A percentile compares a stretch with the other conserved stretches of the same genome.
phyloP scores from a whole-genome alignment of 2,329 filamentous ascomycete species.

The Phyllosticta citrichinensis region DNA sequence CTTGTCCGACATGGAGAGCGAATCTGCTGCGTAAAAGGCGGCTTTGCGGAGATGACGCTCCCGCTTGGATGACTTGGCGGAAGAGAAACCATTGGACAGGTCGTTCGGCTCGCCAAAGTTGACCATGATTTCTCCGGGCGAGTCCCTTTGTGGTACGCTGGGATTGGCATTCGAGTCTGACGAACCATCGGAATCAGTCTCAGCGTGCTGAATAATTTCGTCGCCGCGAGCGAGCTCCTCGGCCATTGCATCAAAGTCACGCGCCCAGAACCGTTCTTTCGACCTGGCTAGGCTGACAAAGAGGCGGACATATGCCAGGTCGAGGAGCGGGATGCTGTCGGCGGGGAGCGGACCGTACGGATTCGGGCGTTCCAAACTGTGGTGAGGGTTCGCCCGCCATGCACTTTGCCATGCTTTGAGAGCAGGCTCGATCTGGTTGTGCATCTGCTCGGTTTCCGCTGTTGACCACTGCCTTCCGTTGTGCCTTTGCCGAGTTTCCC shows the following conservation, averaged over 20 bases:
- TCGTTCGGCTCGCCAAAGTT: conserved; percentile 17
- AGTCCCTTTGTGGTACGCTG: conserved; percentile 10
- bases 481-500: conserved; percentile 89
- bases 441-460: conserved; percentile 91
- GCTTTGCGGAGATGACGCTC: conserved; percentile 86
- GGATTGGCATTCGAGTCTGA: conserved; percentile 16
- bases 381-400: conserved; percentile 78
- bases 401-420: conserved; percentile 89
- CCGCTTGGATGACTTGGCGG: conserved; percentile 53
- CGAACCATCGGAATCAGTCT: conserved; percentile 22
- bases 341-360: conserved; percentile 79
- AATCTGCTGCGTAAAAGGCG: conserved; percentile 91
- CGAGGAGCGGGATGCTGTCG: conserved; percentile 81
- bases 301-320: conserved; percentile 82
- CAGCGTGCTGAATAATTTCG: conserved; percentile 64
- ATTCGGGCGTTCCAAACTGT: conserved; percentile 76
- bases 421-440: conserved; percentile 86
- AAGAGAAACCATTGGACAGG: conserved; percentile 13
- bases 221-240: conserved; percentile 72
- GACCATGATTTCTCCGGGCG: conserved; percentile 14
- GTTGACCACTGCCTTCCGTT: conserved; percentile 82
- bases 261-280: conserved; percentile 89
- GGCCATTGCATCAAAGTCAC: conserved; percentile 86
- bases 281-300: conserved; percentile 89
- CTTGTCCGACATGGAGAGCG: conserved; percentile 77